Evolutionary conservation across 495 filamentous ascomycete genomes (phyloP), one percentile per base, ranked within the genome.

Genomic region (Annulohypoxylon maeteangense): DNA sequence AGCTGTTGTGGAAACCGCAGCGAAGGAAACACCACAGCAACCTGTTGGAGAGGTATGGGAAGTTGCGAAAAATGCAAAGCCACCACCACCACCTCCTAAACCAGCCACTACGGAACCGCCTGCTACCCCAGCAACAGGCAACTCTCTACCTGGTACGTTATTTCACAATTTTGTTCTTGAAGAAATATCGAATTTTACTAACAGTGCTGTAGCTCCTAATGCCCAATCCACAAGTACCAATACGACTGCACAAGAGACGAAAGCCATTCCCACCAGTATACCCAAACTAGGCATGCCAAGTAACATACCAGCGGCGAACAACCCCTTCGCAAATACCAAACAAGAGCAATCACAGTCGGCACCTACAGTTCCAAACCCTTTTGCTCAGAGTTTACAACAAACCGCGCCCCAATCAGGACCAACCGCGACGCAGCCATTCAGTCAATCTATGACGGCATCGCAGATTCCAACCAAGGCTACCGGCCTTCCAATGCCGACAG

Each of bases 41-140:
- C 88, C 92, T 12, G 93, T 98, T 6, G 84, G 79, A 10, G 93
- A 97, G 76, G 94, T 97, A 0, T 98, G 93, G 92, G 88, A 90
- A 40, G 80, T 90, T 31, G 93, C 90, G 0, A 92, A 94, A 79
- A 81, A 82, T 23, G 87, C 88, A n/a, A 92, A 89, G 72, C 85
- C 89, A 55, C 81, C 85, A 10, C 79, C 86, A 8, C 79, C 84
- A 16, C 77, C 84, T 36, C 79, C 80, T 8, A 77, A 79, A 23
- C 65, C 78, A 14, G 78, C 79, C 18, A 65, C 76, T 36, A 60
- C 75, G 38, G 71, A 81, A 32, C 74, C 67, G 23, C 36, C 79
- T 62, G 71, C 76, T 58, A 61, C 72, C 31, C 47, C 81, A 18
- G 61, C 76, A 16, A 73, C 76, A 31, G 61, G 81, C 2, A 77